Base-by-base conservation (phyloP, 139 green algal genomes). In the Protoeuglena noctilucae region DNA sequence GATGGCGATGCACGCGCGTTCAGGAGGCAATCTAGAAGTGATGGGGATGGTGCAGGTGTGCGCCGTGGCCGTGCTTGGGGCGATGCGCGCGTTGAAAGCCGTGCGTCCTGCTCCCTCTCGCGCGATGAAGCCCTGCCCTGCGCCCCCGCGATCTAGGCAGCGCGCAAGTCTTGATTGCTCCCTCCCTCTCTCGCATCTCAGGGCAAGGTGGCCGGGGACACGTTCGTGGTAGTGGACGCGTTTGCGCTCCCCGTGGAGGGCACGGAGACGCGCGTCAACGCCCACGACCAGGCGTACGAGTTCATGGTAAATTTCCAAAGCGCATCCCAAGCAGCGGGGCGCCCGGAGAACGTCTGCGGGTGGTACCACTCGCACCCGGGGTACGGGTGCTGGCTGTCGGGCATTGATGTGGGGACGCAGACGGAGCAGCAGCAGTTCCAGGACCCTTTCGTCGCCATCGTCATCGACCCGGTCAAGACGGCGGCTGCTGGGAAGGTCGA, bases 351-450 rank as follows among this genome's bases (percentile, higher is more conserved):
- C 64, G 75, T 95, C 17, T 79, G 96, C 41, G 91, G 91, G n/a
- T 98, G 91, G 91, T 98, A 98, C 66, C 91, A 98, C 69, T 83
- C 61, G 26, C 91, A 98, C 67, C 91, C 91, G 3, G 91, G 91
- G 3, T 98, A 98, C 61, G 91, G 91, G 40, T 98, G 91, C 74
- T 98, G 91, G 91, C 79, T 98, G 58, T 96, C 86, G 2, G 83
- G 83, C 43, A 93, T 93, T 45, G 90, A 94, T 52, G 73, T 84
- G 2, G 48, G 47, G 39, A 94, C 85, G 3, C 85, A 94, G 63
- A 76, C 79, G 60, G 71, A 69, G 2, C 82, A 89, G 60, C 80
- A 89, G 64, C 51, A 71, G 58, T 81, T 71, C 40, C 75, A 88
- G 69, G 91, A 98, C 59, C 91, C 91, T 4, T 98, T 93, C 54